Conservation (phyloP, 1,284 basidiomycete species). For the Pseudozyma flocculosa region DNA sequence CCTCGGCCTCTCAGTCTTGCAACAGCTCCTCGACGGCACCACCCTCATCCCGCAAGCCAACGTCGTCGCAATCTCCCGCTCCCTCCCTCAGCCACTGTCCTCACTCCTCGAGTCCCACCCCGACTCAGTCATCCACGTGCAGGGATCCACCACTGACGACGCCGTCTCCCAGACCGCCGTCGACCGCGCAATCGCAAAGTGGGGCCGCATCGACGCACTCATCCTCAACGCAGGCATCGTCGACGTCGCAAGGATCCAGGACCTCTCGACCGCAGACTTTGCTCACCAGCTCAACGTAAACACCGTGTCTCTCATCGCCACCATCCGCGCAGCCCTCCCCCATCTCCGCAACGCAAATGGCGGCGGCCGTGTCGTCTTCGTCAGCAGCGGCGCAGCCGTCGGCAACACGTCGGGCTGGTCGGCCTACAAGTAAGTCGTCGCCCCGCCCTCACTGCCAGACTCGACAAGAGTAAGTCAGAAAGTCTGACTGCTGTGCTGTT, state of each 20-base stretch:
- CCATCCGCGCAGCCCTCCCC: conserved; percentile 69
- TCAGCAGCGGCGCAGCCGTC: conserved; percentile 77
- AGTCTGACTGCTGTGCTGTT: no score
- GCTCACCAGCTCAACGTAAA: conserved; percentile 72
- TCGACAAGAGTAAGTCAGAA: no score
- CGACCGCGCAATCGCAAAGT: conserved; percentile 65
- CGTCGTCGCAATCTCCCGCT: conserved; percentile 76
- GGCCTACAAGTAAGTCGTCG: conserved; percentile 65
- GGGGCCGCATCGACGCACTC: conserved; percentile 70
- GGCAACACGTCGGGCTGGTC: conserved; percentile 71
- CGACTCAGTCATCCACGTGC: conserved; percentile 58
- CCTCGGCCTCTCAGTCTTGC: conserved; percentile 74
- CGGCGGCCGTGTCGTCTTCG: conserved; percentile 70
- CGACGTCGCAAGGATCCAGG: conserved; percentile 45
- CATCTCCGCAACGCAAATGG: conserved; percentile 63
- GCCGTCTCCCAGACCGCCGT: conserved; percentile 66
- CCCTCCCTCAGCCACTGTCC: conserved; percentile 67
- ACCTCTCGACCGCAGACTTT: conserved; percentile 63
- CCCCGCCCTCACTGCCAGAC: no score
- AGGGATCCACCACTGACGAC: conserved; percentile 68
- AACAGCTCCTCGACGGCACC: conserved; percentile 63
- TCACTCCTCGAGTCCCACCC: conserved; percentile 61
- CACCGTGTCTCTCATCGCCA: conserved; percentile 75
- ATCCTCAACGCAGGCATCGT: conserved; percentile 77
- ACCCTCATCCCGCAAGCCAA: conserved; percentile 57